Base-by-base conservation (phyloP, 2,329 filamentous ascomycete species). In the Phaeosphaeriaceae sp. region DNA sequence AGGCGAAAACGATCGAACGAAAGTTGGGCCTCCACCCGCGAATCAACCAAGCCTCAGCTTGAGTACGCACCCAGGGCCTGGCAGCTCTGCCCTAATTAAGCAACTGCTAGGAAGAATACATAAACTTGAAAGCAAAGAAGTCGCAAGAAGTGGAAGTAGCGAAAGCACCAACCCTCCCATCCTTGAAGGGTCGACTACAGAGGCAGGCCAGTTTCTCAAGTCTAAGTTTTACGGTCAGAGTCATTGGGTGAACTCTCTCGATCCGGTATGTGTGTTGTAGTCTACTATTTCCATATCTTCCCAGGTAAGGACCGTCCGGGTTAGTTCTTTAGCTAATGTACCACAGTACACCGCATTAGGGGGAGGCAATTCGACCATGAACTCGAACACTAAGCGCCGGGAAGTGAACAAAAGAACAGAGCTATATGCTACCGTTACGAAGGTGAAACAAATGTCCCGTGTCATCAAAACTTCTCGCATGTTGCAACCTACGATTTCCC, bases 161-260 rank as follows among this genome's bases (percentile, higher is more conserved):
- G 48, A 18, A 13, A 29, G 33, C n/a, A 29, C 29, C 6, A 11
- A n/a, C 6, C 13, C 21, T 16, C 33, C 50, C 3, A 48, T 46
- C 11, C 39, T 18, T 16, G n/a, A 40, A 28, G 18, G 26, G 8
- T 21, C 23, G 6, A 21, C 21, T 29, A 29, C 23, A 17, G 21
- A 12, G 11, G 21, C 34, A 23, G 46, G 46, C 1, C 46, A 49
- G 13, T 68, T 67, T 23, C 46, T 82, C 43, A 87, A 86, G 59
- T 79, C 77, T 0, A 77, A 81, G 0, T 66, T 83, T 3, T 82
- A 84, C 55, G 83, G 83, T 2, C 78, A 78, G 56, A 83, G 79
- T 26, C 81, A 84, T 58, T 84, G 81, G 64, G 44, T 60, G 39
- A 68, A 68, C 15, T 51, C 53, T 7, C 45, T 70, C 20, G 66